phyloP scores from a whole-genome alignment of 495 filamentous ascomycete genomes.

The Lasiosphaeria miniovina region DNA sequence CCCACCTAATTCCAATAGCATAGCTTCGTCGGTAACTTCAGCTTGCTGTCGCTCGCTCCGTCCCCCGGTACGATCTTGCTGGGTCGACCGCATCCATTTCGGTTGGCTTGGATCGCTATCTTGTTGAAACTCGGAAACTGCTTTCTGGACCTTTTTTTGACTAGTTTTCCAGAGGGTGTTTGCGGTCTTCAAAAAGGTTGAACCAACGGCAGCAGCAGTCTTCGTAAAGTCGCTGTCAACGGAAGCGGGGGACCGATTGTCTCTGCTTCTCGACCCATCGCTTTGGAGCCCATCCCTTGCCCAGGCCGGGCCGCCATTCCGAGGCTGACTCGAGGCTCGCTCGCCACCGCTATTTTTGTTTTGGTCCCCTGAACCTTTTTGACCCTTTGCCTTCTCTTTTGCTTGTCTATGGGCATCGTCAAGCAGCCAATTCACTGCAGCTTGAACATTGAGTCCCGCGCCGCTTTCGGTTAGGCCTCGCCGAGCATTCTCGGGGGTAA shows the following conservation, averaged over 20 bases:
- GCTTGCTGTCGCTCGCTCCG: slow-evolving; percentile 18
- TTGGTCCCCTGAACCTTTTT: slow-evolving; percentile 24
- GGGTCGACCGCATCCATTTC: slow-evolving; percentile 86
- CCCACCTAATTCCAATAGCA: slow-evolving; percentile 75
- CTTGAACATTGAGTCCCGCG: slow-evolving; percentile 76
- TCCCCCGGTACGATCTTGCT: slow-evolving; percentile 30
- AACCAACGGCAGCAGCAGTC: slow-evolving; percentile 76
- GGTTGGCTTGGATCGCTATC: slow-evolving; percentile 76
- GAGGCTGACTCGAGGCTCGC: slow-evolving; percentile 32
- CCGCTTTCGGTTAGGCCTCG: slow-evolving; percentile 75
- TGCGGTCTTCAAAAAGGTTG: slow-evolving; percentile 85
- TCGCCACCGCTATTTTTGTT: slow-evolving; percentile 18
- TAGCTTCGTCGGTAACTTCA: slow-evolving; percentile 78
- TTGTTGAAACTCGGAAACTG: slow-evolving; percentile 82
- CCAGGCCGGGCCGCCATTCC: slow-evolving; percentile 37
- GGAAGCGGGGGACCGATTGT: slow-evolving; percentile 55
- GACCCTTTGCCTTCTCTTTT: slow-evolving; percentile 49
- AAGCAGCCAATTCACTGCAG: slow-evolving; percentile 83
- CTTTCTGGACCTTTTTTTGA: slow-evolving; percentile 92
- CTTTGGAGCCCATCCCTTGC: slow-evolving; percentile 29
- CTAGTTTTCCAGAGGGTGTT: slow-evolving; percentile 91
- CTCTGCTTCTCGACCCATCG: slow-evolving; percentile 46
- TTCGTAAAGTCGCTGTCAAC: slow-evolving; percentile 76
- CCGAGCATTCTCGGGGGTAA: slow-evolving; percentile 73
- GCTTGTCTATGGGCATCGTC: slow-evolving; percentile 81